Evolutionary conservation across 2,329 filamentous ascomycete species (phyloP), one percentile per base, ranked within the genome.

Genomic region (Neonectria neomacrospora): DNA sequence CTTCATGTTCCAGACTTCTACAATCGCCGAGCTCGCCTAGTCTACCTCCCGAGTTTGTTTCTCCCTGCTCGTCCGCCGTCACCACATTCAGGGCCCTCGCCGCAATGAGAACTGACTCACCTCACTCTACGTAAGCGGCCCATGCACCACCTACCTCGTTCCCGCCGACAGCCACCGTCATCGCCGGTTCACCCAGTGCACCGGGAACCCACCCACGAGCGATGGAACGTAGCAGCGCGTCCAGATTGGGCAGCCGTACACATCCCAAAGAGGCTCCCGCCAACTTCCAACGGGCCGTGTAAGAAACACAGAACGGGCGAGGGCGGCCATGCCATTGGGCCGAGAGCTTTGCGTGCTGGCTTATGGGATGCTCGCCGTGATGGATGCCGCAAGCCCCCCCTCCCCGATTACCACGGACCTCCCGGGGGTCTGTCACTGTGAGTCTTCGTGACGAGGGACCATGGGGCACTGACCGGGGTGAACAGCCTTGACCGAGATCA

Each of bases 401-500:
- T 47, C 58, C 52, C 58, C 58, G 52, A 55, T 61, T 64, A 68
- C 30, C 60, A 62, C 66, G 64, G 65, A 50, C 62, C 64, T 71
- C 66, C 70, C 70, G 68, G 50, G 57, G 66, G 52, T 54, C 61
- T 61, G 59, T 48, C 63, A 58, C 64, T 72, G 63, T 68, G 57
- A 70, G 58, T 57, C 63, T 55, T 54, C 22, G 14, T 39, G 7
- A 14, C n/a, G 42, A 22, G 41, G 12, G 44, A 47, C 44, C 9
- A 26, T 26, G 26, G 32, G 57, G 44, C 48, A 65, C 62, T 45
- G 63, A 48, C 58, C 53, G 53, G 66, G 67, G 58, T 65, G 47
- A 58, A 42, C 61, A 67, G 63, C 60, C 60, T 44, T 69, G 64
- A 72, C 65, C 58, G 57, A 72, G 70, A 72, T 72, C 67, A 64